These are phyloP conservation scores for Cicer cuneatum DNA, from an alignment of 306 rosid genomes.

Conservation along the genomic window DNA sequence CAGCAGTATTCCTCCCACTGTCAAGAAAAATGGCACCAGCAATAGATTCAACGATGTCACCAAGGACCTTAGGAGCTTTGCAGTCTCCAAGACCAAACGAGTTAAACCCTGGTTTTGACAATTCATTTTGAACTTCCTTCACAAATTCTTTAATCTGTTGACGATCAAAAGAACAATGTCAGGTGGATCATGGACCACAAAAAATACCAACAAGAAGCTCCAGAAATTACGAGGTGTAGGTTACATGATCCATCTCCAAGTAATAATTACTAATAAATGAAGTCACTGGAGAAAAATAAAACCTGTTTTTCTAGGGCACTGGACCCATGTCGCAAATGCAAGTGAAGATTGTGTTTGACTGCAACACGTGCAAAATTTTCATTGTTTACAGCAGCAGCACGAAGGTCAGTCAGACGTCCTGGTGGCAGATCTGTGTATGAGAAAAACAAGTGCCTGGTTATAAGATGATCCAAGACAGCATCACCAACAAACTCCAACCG, in stretches of 20 bases:
- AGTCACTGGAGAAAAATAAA: conserved; percentile 16
- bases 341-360: conserved; percentile 83
- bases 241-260: conserved; percentile 27
- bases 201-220: conserved; percentile 36
- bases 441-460: conserved; percentile 92
- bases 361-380: conserved; percentile 99
- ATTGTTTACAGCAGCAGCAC: conserved; percentile 99
- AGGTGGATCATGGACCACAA: conserved; percentile 14
- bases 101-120: conserved; percentile 87
- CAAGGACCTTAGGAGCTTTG: conserved; percentile 99
- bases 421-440: conserved; percentile 94
- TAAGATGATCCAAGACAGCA: conserved; percentile 96
- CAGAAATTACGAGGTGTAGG: conserved; percentile 24
- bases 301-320: conserved; percentile 98
- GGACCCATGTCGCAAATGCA: conserved; percentile 96
- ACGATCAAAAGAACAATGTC: conserved; percentile 42
- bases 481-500: conserved; percentile 98
- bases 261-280: conserved; percentile 8
- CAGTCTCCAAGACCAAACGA: conserved; percentile 99
- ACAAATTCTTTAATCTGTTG: conserved; percentile 92
- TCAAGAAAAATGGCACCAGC: conserved; percentile 98
- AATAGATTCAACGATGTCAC: conserved; percentile 96
- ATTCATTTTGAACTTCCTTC: conserved; percentile 86
- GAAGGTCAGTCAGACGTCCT: conserved; percentile 93
- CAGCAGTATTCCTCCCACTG: conserved; percentile 71